Evolutionary conservation across 1,139 yeast species (phyloP).

Genomic region (Blastobotrys illinoisensis): DNA sequence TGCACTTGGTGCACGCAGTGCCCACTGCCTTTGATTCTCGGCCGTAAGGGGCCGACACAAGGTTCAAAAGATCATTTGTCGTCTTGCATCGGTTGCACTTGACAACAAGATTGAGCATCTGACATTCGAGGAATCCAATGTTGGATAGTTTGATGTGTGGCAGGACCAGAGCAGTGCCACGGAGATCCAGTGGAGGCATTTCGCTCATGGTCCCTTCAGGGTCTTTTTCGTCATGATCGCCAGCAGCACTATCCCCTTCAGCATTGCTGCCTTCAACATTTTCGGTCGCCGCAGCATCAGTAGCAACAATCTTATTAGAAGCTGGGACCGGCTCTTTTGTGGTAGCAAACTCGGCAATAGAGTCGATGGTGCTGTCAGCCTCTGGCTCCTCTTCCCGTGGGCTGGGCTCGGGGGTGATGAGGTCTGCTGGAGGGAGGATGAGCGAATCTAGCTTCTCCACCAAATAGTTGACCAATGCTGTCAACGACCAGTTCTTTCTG

Average conservation of each 20-base stretch:
- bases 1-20: slow-evolving; percentile 34
- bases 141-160: slow-evolving; percentile 30
- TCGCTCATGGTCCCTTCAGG: slow-evolving; percentile 4
- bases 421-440: slow-evolving; percentile 16
- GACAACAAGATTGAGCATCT: slow-evolving; percentile 32
- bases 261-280: no score
- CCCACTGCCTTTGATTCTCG: slow-evolving; percentile 32
- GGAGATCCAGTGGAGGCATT: slow-evolving; percentile 21
- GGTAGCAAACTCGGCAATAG: no score
- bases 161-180: slow-evolving; percentile 33
- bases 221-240: slow-evolving; percentile 4
- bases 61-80: slow-evolving; percentile 30
- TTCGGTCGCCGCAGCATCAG: no score
- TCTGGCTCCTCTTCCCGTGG: neutral
- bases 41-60: slow-evolving; percentile 35
- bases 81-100: slow-evolving; percentile 37
- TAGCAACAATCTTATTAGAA: no score
- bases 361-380: neutral
- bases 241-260: no score
- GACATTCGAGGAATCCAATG: slow-evolving; percentile 34
- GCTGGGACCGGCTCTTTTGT: slow-evolving; percentile 2
- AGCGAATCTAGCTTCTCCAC: slow-evolving; percentile 23
- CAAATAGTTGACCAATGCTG: slow-evolving; percentile 30
- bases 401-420: slow-evolving; percentile 1
- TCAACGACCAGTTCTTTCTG: slow-evolving; percentile 26